Evolutionary conservation across 2,329 filamentous ascomycete species (phyloP).

Genomic region (Magnaporthiopsis rhizophila): DNA sequence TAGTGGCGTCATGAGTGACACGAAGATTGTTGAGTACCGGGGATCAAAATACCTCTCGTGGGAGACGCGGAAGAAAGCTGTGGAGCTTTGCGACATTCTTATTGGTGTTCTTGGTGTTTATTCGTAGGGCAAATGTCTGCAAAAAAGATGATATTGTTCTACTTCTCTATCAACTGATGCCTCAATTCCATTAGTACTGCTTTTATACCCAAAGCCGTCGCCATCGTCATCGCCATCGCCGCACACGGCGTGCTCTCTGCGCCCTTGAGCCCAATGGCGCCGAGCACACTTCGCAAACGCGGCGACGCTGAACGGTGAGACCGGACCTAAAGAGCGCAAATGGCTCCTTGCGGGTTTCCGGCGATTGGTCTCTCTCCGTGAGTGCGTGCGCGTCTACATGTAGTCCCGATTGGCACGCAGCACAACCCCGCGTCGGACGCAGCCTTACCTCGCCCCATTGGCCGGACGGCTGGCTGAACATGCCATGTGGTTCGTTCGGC

Average conservation of each 20-base stretch:
- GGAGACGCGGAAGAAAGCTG: neutral
- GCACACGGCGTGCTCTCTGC: neutral
- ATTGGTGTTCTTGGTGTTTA: neutral
- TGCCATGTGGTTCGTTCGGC: neutral
- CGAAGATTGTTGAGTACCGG: neutral
- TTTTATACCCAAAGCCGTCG: neutral
- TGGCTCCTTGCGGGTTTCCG: too few relatives aligned
- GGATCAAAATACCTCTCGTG: neutral
- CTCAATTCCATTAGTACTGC: neutral
- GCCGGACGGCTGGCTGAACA: neutral
- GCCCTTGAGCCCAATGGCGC: too few relatives aligned
- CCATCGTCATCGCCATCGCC: too few relatives aligned
- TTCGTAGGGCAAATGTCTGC: neutral
- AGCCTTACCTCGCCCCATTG: neutral
- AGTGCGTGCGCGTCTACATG: neutral
- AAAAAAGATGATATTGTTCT: neutral
- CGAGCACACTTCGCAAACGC: neutral
- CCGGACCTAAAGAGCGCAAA: neutral
- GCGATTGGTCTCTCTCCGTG: neutral
- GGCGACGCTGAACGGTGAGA: neutral
- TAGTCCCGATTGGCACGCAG: neutral
- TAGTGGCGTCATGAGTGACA: neutral
- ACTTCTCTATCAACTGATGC: neutral
- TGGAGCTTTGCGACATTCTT: neutral
- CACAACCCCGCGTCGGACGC: neutral